A percentile compares a stretch with the other conserved stretches of the same genome.
These are phyloP conservation scores for Botrytis porri DNA, from an alignment of 2,329 filamentous ascomycete genomes.

Conservation along the genomic window DNA sequence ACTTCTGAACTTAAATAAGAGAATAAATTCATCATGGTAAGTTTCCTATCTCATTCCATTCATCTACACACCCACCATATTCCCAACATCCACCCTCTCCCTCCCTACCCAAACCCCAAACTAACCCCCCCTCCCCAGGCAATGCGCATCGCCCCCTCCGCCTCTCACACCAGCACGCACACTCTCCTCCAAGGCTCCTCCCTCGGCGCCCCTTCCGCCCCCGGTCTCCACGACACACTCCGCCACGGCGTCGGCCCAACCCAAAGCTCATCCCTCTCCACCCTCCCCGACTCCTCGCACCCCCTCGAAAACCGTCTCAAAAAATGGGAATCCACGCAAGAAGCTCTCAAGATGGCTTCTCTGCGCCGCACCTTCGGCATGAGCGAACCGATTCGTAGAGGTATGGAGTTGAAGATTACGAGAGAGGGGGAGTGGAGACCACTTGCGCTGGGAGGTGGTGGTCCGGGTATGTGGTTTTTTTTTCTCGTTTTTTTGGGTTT, in stretches of 20 bases:
- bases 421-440: constrained; percentile 78
- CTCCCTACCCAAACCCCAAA: neutral
- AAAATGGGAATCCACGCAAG: constrained; percentile 87
- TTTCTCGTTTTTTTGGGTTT: neutral
- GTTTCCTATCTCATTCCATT: neutral
- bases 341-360: constrained; percentile 80
- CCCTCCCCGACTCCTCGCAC: constrained; percentile 61
- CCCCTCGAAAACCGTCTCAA: constrained; percentile 88
- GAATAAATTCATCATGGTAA: constrained; percentile 1
- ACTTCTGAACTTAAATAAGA: neutral
- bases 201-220: constrained; percentile 80
- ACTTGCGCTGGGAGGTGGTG: constrained; percentile 57
- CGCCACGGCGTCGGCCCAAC: constrained; percentile 75
- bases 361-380: constrained; percentile 87
- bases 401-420: constrained; percentile 93
- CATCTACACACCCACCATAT: neutral
- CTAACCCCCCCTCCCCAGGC: constrained; percentile 50
- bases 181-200: constrained; percentile 56
- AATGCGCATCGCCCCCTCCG: constrained; percentile 81
- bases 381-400: constrained; percentile 84
- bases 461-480: constrained; percentile 38
- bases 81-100: neutral
- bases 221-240: constrained; percentile 90
- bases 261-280: constrained; percentile 46
- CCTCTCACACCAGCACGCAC: constrained; percentile 63